phyloP scores from a whole-genome alignment of 1,284 basidiomycete genomes.

The Apiotrichum domesticum region DNA sequence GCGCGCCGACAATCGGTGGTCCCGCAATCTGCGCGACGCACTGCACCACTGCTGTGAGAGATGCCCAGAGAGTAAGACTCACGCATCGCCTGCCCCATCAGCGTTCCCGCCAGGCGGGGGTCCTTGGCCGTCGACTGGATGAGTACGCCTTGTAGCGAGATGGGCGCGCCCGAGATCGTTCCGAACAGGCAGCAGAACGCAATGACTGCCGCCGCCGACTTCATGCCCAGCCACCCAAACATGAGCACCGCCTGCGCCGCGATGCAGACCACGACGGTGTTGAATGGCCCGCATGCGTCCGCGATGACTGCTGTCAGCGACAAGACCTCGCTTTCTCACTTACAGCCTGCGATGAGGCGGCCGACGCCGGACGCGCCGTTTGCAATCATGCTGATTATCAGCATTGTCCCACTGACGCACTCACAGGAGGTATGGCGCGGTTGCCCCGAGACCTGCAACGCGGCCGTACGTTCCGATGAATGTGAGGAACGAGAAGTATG shows the following conservation, averaged over 20 bases:
- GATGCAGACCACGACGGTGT: constrained; percentile 20
- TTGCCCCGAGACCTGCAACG: constrained; percentile 16
- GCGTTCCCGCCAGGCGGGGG: constrained; percentile 26
- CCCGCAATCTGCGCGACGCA: constrained; percentile 18
- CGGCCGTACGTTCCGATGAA: constrained; percentile 31
- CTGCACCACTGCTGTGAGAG: background rate
- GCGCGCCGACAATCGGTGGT: constrained; percentile 25
- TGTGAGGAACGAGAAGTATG: constrained; percentile 25
- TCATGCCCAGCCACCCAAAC: constrained; percentile 25
- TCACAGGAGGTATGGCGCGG: constrained; percentile 29
- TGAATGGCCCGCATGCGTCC: constrained; percentile 25
- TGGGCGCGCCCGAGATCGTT: constrained; percentile 23
- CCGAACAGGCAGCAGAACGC: constrained; percentile 24
- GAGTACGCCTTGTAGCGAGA: constrained; percentile 27
- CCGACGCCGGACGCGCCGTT: background rate
- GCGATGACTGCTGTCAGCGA: constrained; percentile 15
- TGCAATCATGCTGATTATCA: background rate
- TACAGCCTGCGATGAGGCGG: background rate
- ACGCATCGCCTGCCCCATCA: constrained; percentile 34
- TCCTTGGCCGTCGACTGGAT: constrained; percentile 18
- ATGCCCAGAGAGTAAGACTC: constrained; percentile 7
- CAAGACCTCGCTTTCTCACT: background rate
- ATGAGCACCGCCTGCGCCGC: constrained; percentile 17
- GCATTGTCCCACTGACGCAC: background rate
- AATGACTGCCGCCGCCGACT: constrained; percentile 12